phyloP scores from a whole-genome alignment of 306 rosid species.

The Cicer judaicum region DNA sequence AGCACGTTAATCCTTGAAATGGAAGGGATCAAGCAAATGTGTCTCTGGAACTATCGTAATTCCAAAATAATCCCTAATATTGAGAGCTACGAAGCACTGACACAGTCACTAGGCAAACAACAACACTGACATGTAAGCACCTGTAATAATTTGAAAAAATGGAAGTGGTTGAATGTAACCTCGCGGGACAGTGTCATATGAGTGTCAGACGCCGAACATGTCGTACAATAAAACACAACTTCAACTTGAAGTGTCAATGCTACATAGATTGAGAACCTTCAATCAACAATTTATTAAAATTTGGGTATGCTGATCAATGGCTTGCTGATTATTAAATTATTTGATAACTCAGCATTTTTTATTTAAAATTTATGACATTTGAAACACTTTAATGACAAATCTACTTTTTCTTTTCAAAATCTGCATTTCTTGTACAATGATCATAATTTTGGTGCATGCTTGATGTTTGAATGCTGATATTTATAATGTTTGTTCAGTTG shows the following conservation, averaged over 20 bases:
- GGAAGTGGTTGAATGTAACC: not conserved
- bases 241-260: not conserved
- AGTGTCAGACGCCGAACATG: no score
- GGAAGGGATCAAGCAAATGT: not conserved
- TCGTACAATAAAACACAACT: not conserved
- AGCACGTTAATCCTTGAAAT: not conserved
- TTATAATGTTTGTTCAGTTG: slow-evolving; percentile 58
- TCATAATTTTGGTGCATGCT: not conserved
- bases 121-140: not conserved
- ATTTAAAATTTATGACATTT: not conserved
- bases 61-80: not conserved
- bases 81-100: not conserved
- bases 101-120: not conserved
- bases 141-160: not conserved
- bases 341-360: not conserved
- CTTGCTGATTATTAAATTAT: not conserved
- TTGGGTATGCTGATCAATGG: not conserved
- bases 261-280: not conserved
- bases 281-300: not conserved
- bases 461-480: slow-evolving; percentile 26
- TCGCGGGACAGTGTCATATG: no score
- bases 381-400: slow-evolving; percentile 7
- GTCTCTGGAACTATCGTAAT: not conserved
- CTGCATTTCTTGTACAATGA: not conserved
- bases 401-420: slow-evolving; percentile 1